Evolutionary conservation across 2,329 filamentous ascomycete species (phyloP).

Genomic region (Leptosphaerulina australis): DNA sequence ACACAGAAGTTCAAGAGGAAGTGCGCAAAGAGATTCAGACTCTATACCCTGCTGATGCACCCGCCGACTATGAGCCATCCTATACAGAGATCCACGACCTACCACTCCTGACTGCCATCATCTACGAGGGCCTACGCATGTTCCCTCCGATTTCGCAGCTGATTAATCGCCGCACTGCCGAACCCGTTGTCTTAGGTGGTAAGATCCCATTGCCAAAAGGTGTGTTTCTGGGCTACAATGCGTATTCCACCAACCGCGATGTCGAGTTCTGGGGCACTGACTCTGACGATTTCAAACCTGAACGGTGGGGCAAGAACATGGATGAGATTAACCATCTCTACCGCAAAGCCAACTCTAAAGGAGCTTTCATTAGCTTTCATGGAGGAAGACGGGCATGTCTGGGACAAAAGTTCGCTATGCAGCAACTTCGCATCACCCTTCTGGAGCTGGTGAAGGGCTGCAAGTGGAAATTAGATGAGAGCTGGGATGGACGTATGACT

Average conservation of each 20-base stretch:
- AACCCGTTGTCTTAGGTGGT: slow-evolving; percentile 32
- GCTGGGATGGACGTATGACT: slow-evolving; percentile 40
- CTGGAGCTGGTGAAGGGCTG: slow-evolving; percentile 33
- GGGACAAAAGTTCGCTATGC: slow-evolving; percentile 51
- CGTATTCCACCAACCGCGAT: slow-evolving; percentile 36
- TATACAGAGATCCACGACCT: slow-evolving; percentile 43
- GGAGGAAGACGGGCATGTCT: slow-evolving; percentile 51
- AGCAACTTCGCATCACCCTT: slow-evolving; percentile 47
- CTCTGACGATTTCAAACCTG: slow-evolving; percentile 48
- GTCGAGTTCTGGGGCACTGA: slow-evolving; percentile 36
- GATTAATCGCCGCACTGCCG: slow-evolving; percentile 53
- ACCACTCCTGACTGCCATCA: slow-evolving; percentile 53
- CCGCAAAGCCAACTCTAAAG: slow-evolving; percentile 46
- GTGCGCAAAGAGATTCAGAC: slow-evolving; percentile 28
- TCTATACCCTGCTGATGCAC: slow-evolving; percentile 21
- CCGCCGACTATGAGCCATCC: slow-evolving; percentile 24
- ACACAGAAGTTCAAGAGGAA: slow-evolving; percentile 27
- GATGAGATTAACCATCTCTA: slow-evolving; percentile 48
- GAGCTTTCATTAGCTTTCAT: slow-evolving; percentile 53
- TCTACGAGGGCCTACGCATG: slow-evolving; percentile 57
- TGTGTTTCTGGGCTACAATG: slow-evolving; percentile 38
- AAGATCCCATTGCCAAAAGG: slow-evolving; percentile 28
- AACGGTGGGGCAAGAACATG: slow-evolving; percentile 48
- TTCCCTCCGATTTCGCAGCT: slow-evolving; percentile 59
- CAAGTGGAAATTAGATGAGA: slow-evolving; percentile 34